Evolutionary conservation across 352 stramenopile species (phyloP).

Genomic region (Pythium apleroticum): DNA sequence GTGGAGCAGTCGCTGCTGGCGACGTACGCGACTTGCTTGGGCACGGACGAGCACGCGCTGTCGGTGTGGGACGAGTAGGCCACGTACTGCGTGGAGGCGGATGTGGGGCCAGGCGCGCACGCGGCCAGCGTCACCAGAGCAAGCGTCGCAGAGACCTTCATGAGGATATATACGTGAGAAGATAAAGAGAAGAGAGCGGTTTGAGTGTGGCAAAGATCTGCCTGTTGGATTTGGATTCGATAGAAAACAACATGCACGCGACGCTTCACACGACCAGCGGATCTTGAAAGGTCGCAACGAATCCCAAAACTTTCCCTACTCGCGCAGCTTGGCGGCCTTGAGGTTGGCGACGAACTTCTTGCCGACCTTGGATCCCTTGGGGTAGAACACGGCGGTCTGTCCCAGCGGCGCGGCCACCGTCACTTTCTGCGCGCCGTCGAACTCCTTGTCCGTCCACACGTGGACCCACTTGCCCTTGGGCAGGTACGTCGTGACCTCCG

Average conservation of each 20-base stretch:
- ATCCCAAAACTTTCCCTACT: neutral
- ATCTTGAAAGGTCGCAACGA: too few relatives aligned
- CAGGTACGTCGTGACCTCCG: conserved; percentile 2
- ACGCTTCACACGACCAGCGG: too few relatives aligned
- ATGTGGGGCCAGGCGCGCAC: neutral
- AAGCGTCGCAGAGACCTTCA: neutral
- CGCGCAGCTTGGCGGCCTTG: conserved; percentile 13
- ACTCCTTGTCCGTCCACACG: conserved; percentile 19
- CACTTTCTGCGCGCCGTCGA: conserved; percentile 5
- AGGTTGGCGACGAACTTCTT: conserved; percentile 16
- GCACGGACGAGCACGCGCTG: conserved; percentile 9
- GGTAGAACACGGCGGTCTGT: conserved; percentile 16
- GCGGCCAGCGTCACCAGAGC: neutral
- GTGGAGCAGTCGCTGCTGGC: neutral
- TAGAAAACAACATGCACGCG: too few relatives aligned
- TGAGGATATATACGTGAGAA: too few relatives aligned
- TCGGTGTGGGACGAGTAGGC: conserved; percentile 21
- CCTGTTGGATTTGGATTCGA: too few relatives aligned
- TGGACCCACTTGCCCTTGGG: conserved; percentile 15
- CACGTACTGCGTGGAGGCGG: conserved; percentile 5
- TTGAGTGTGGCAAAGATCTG: too few relatives aligned
- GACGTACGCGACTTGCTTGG: conserved; percentile 21
- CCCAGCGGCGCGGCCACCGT: conserved; percentile 11
- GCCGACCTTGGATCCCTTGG: conserved; percentile 9
- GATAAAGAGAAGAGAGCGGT: too few relatives aligned